Evolutionary conservation across 805 yeast species (phyloP).

Genomic region (Sugiyamaella marilandica): DNA sequence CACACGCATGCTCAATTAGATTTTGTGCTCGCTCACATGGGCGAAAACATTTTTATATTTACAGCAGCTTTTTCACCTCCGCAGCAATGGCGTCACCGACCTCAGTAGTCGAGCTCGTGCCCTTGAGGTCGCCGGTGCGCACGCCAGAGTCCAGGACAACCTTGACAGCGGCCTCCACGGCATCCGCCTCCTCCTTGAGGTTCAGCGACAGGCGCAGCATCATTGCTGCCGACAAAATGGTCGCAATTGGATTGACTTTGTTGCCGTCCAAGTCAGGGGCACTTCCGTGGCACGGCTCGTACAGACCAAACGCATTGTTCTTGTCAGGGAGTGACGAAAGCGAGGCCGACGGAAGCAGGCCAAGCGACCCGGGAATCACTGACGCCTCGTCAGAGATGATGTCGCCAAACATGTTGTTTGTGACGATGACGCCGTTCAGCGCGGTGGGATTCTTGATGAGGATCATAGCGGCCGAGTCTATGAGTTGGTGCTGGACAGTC

Average conservation of each 20-base stretch:
- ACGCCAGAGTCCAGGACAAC: conserved; percentile 75
- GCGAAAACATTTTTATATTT: not conserved
- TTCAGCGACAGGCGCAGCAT: conserved; percentile 90
- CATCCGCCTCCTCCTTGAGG: conserved; percentile 77
- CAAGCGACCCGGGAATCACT: conserved; percentile 96
- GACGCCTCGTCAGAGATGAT: conserved; percentile 97
- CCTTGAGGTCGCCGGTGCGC: conserved; percentile 90
- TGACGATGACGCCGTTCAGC: conserved; percentile 87
- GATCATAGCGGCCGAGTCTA: conserved; percentile 99
- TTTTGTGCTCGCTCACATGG: not conserved
- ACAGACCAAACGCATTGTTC: conserved; percentile 89
- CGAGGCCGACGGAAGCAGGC: conserved; percentile 93
- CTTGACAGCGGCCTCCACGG: conserved; percentile 83
- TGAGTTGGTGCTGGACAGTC: conserved; percentile 85
- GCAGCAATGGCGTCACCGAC: conserved; percentile 91
- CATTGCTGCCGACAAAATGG: conserved; percentile 94
- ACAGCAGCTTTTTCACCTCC: conserved; percentile 56
- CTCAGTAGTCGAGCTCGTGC: conserved; percentile 74
- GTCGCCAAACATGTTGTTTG: conserved; percentile 97
- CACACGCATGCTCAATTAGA: not conserved
- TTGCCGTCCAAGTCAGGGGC: conserved; percentile 90
- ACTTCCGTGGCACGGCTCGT: conserved; percentile 98
- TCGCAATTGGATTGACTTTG: conserved; percentile 93
- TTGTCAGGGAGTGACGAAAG: conserved; percentile 95
- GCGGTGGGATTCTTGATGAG: conserved; percentile 85